Evolutionary conservation across 768 basidiomycete genomes (phyloP), one percentile per base, ranked within the genome.

Genomic region (Mycena haematopus): DNA sequence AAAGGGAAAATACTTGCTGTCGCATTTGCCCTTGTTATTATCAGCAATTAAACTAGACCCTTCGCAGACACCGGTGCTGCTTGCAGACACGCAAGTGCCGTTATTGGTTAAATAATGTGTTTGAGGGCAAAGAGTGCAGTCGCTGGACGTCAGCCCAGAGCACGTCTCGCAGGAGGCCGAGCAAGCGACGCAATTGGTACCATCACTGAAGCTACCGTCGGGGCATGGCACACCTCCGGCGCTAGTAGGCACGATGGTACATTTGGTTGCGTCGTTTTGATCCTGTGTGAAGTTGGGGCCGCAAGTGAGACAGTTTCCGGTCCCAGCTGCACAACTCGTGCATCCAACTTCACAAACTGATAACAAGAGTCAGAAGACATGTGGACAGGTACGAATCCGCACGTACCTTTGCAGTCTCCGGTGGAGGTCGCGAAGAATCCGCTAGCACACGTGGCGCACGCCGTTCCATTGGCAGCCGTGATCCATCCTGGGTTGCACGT

Each of bases 1-100:
- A 51, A 38, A 29, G 7, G 58, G 49, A 36, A 31, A 27, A 55
- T 40, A 81, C 90, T 74, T 69, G 93, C 93, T 84, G 70, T 95
- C 92, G 70, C 94, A 96, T 68, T 87, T 85, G n/a, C 83, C 77
- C 76, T 94, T 95, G 71, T 83, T 82, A 68, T 92, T 93, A 67
- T 96, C 90, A 22, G 86, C 92, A 36, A 95, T 84, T 65, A 91
- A 77, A 49, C 79, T 84, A 11, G 90, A 82, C 8, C 86, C 87
- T 47, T 83, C 77, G 75, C 95, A 96, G 10, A 92, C 84, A 3
- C 95, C 95, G 63, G 84, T 80, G 17, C 75, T 75, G 70, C 87
- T 83, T 33, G 88, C 79, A 50, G 80, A 74, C 19, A 94, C 91
- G 71, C 95, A 95, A 47, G 72, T 79, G 0, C 92, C 90, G 52